phyloP scores from a whole-genome alignment of 345 rosid species.

The Populus nigra region DNA sequence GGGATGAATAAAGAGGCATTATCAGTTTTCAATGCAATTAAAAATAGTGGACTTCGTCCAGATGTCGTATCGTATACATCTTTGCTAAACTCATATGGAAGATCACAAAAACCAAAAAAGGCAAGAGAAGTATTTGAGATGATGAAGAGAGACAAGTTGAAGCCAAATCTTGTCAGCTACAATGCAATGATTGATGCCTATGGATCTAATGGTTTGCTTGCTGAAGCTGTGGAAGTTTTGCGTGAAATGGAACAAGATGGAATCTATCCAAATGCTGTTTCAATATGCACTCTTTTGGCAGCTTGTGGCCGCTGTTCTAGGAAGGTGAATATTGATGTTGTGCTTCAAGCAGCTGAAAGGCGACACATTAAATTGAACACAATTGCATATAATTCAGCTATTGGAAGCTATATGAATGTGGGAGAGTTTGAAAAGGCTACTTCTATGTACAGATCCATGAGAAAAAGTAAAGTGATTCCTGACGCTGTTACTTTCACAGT shows the following conservation, averaged over 20 bases:
- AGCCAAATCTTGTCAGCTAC: conserved; percentile 73
- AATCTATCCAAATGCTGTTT: conserved; percentile 63
- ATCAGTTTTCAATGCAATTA: conserved; percentile 66
- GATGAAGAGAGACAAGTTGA: conserved; percentile 66
- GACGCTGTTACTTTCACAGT: conserved; percentile 81
- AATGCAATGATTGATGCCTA: conserved; percentile 90
- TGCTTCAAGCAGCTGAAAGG: conserved; percentile 74
- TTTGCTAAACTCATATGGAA: conserved; percentile 85
- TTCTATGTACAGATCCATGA: conserved; percentile 68
- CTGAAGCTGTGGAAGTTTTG: conserved; percentile 71
- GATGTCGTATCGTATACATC: conserved; percentile 82
- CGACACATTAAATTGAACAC: conserved; percentile 76
- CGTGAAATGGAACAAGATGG: conserved; percentile 83
- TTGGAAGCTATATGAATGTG: conserved; percentile 78
- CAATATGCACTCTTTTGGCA: conserved; percentile 79
- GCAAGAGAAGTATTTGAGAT: conserved; percentile 68
- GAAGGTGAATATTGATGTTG: conserved; percentile 70
- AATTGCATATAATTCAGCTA: conserved; percentile 81
- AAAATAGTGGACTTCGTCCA: conserved; percentile 55
- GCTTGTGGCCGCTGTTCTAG: conserved; percentile 74
- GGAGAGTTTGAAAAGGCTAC: conserved; percentile 74
- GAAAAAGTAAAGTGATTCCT: conserved; percentile 53
- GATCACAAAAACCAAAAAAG: conserved; percentile 70
- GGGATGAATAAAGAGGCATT: conserved; percentile 81
- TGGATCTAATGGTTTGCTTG: conserved; percentile 76